phyloP scores from a whole-genome alignment of 2,329 filamentous ascomycete species.

The Colletotrichum destructivum region DNA sequence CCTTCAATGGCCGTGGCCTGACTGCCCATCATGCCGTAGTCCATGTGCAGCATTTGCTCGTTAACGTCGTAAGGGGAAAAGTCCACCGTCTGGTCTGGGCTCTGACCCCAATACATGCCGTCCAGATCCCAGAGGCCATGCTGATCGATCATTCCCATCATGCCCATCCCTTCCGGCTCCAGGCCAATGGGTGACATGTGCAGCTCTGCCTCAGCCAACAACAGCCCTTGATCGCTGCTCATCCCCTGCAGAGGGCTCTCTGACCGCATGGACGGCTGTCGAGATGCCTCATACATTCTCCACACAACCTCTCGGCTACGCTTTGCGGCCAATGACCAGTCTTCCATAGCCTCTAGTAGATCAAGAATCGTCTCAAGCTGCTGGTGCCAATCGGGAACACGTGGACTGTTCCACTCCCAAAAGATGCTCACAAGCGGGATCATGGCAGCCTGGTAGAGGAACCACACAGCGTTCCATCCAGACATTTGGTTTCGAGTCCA shows the following conservation, averaged over 20 bases:
- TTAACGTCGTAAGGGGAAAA: constrained; percentile 48
- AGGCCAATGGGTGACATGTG: constrained; percentile 68
- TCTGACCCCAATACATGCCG: constrained; percentile 67
- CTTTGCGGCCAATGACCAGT: constrained; percentile 75
- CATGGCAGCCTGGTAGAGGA: constrained; percentile 86
- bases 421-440: constrained; percentile 83
- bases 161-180: constrained; percentile 64
- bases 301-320: constrained; percentile 75
- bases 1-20: constrained; percentile 55
- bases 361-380: constrained; percentile 73
- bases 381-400: constrained; percentile 67
- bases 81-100: constrained; percentile 52
- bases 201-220: constrained; percentile 57
- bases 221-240: constrained; percentile 53
- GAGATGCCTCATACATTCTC: constrained; percentile 73
- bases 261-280: constrained; percentile 54
- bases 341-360: constrained; percentile 74
- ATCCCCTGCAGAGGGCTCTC: constrained; percentile 50
- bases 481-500: constrained; percentile 82
- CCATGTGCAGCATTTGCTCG: constrained; percentile 54
- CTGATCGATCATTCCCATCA: constrained; percentile 69
- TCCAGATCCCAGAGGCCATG: constrained; percentile 70
- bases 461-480: constrained; percentile 87
- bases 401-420: constrained; percentile 71
- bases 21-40: constrained; percentile 57